phyloP scores from a whole-genome alignment of 2,329 filamentous ascomycete genomes.

The Aspergillus sp. region DNA sequence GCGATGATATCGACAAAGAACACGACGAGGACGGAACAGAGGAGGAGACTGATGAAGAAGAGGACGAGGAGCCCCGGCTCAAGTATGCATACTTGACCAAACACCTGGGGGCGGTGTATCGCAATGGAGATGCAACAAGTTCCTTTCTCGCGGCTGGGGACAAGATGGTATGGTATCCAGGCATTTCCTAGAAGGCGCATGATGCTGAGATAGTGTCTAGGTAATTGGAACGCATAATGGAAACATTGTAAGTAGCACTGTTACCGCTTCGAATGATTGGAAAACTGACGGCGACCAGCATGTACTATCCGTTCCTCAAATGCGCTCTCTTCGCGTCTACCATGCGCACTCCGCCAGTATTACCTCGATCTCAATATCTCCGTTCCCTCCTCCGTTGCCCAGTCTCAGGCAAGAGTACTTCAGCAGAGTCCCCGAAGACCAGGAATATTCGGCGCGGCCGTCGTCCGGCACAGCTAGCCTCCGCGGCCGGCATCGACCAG shows the following conservation, averaged over 20 bases:
- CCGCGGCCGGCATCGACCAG: constrained; percentile 30
- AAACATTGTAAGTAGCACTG: constrained; percentile 71
- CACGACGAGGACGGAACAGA: constrained; percentile 50
- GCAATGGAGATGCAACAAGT: constrained; percentile 93
- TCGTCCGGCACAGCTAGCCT: constrained; percentile 34
- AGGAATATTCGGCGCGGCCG: constrained; percentile 23
- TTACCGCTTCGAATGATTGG: background rate
- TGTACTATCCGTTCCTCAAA: constrained; percentile 78
- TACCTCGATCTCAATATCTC: constrained; percentile 86
- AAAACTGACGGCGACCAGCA: constrained; percentile 58
- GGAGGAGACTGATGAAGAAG: constrained; percentile 70
- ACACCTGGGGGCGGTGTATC: constrained; percentile 77
- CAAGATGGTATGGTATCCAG: constrained; percentile 74
- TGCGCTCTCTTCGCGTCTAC: constrained; percentile 81
- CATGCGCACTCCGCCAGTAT: constrained; percentile 91
- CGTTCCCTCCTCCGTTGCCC: constrained; percentile 67
- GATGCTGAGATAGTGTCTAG: constrained; percentile 53
- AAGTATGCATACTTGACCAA: constrained; percentile 90
- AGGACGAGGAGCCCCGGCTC: constrained; percentile 89
- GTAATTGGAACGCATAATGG: constrained; percentile 94
- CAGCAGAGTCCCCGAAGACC: constrained; percentile 35
- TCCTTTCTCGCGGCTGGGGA: constrained; percentile 87
- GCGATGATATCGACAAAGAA: constrained; percentile 31
- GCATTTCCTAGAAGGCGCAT: constrained; percentile 14
- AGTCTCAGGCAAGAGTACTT: constrained; percentile 42